Base-by-base conservation (phyloP, 345 rosid genomes). In the Salix suchowensis region DNA sequence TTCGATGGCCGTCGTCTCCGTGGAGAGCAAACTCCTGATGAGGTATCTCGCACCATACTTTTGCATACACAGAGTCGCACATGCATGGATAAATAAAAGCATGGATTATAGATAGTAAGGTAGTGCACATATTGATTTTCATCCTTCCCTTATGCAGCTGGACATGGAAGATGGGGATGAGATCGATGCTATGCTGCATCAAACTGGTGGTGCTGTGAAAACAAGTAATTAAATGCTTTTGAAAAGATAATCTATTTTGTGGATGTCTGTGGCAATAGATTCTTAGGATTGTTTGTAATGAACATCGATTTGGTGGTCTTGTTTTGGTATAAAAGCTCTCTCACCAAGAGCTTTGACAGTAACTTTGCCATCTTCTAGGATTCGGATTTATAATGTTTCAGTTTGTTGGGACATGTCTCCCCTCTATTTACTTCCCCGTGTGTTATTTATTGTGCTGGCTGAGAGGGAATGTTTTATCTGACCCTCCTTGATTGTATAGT, bases 101-200 rank as follows among this genome's bases (percentile, higher is more conserved):
- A n/a, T 70, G 9, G 23, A 26, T 24, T 46, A 70, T 46, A 26
- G 55, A 28, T 11, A 55, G 6, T 13, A 3, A 26, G 26, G 24
- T 19, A 30, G 11, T 7, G 7, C 19, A 0, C 9, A 19, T n/a
- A 6, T 64, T 5, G 4, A 28, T 13, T 54, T 67, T 32, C 46
- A 36, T 26, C 1, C 23, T 26, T 28, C 66, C 39, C 21, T 36
- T 21, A 6, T 46, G 48, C 91, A 92, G 95, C 84, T 92, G 75
- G 95, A 91, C 48, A 92, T 92, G 95, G 96, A 91, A 76, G 96
- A 92, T 37, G 97, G 96, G 28, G 97, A 92, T 80, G 97, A 92
- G 86, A 92, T 92, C 5, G 97, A 92, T 61, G 96, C 97, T 0
- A 92, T 92, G 95, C 82, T 92, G 44, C 97, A 92, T 83, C 95